Evolutionary conservation across 768 basidiomycete species (phyloP), one percentile per base, ranked within the genome.

Genomic region (Rhodotorula kratochvilovae): DNA sequence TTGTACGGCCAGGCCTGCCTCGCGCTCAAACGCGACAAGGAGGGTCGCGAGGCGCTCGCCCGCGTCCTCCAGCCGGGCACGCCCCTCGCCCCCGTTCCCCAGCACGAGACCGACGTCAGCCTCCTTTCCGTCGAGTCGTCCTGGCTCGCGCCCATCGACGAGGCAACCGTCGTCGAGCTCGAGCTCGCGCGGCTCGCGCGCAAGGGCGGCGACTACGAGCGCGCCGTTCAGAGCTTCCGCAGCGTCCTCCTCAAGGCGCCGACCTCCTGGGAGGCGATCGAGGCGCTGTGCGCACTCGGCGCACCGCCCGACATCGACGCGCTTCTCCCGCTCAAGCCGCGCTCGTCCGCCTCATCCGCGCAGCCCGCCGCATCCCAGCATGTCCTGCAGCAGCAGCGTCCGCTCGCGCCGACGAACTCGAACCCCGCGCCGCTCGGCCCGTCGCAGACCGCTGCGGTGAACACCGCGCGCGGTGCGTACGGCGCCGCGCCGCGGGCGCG

Each of bases 231-330:
- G 64, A 88, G 87, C 77, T 94, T 89, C 80, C 84, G 84, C 57
- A 85, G 87, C 68, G 89, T 91, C 36, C 83, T 96, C 70, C 79
- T 83, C 23, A 79, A 87, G 58, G 88, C 91, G 78, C 90, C 91
- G 43, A 85, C 90, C 79, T 81, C 93, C 64, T 95, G 92, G 92
- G 92, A 96, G 79, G 92, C 92, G 10, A 90, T 92, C 77, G 90
- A 92, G 78, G 92, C 90, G 0, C 80, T 96, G 45, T 95, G 92
- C 79, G 81, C 84, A 42, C 81, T 91, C 57, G 92, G 93, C 89
- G 76, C 62, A 83, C 81, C 69, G 13, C 71, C 67, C 29, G 59
- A 76, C 43, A n/a, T 73, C 27, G 67, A 69, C 45, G 21, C 23
- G 5, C 45, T 73, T 27, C 67, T 62, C 11, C 65, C 63, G 31